These are phyloP conservation scores for Trichosporon faecale DNA, from an alignment of 1,284 basidiomycete species.

Conservation along the genomic window DNA sequence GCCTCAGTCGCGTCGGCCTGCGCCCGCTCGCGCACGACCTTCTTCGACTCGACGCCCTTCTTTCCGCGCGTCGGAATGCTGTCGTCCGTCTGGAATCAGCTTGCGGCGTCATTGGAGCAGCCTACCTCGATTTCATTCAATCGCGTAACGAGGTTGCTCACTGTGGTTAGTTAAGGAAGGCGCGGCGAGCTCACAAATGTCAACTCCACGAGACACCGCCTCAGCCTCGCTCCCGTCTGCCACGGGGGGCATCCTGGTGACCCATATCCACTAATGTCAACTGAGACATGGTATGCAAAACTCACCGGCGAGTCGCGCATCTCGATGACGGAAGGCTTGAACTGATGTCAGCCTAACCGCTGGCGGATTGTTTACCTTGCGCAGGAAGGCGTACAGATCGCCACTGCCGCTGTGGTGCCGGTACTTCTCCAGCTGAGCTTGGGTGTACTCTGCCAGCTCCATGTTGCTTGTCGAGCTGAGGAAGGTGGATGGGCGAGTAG, in stretches of 20 bases:
- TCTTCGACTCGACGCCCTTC: constrained; percentile 38
- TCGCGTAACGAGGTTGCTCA: constrained; percentile 22
- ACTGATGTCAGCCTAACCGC: constrained; percentile 17
- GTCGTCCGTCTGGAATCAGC: constrained; percentile 24
- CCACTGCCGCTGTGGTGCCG: constrained; percentile 23
- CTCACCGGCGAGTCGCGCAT: constrained; percentile 26
- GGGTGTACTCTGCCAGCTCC: neutral
- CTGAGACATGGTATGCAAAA: neutral
- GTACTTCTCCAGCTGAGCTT: constrained; percentile 17
- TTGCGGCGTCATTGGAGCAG: no score
- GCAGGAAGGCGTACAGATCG: constrained; percentile 31
- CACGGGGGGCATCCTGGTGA: constrained; percentile 26
- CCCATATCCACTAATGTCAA: constrained; percentile 33
- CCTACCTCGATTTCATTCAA: constrained; percentile 30
- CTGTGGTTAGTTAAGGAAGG: constrained; percentile 21
- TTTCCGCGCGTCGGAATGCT: constrained; percentile 33
- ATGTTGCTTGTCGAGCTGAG: neutral
- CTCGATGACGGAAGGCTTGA: constrained; percentile 28
- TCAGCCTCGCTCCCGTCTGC: constrained; percentile 9
- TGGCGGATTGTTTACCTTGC: constrained; percentile 25
- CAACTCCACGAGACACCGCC: constrained; percentile 21
- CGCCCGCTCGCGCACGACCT: constrained; percentile 32
- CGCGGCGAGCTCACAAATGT: constrained; percentile 23
- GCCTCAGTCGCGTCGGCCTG: constrained; percentile 20
- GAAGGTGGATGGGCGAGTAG: neutral